phyloP scores from a whole-genome alignment of 306 rosid species.

The Sicyos baderoa region DNA sequence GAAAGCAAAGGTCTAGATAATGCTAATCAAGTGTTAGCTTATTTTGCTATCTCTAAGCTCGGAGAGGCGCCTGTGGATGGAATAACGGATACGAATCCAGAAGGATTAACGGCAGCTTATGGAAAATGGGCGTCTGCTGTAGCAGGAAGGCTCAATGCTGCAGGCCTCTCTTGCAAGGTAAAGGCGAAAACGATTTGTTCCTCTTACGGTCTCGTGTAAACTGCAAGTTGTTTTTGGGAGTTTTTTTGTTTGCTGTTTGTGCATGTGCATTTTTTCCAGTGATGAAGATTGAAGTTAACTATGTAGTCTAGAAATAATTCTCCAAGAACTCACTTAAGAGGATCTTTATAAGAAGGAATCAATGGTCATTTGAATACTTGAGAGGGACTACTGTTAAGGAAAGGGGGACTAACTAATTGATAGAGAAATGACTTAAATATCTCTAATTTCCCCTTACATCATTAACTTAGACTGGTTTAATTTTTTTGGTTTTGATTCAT shows the following conservation, averaged over 20 bases:
- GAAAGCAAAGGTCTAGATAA: constrained; percentile 64
- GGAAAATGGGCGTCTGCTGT: constrained; percentile 86
- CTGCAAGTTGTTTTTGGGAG: background rate
- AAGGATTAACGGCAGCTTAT: constrained; percentile 83
- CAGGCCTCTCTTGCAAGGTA: constrained; percentile 93
- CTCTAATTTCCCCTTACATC: too few species aligned
- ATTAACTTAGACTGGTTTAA: background rate
- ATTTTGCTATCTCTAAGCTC: constrained; percentile 82
- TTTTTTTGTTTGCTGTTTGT: background rate
- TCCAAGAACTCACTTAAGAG: too few species aligned
- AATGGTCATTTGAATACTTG: too few species aligned
- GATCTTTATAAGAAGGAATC: too few species aligned
- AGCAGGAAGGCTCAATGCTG: constrained; percentile 56
- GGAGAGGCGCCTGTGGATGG: constrained; percentile 87
- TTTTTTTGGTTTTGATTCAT: background rate
- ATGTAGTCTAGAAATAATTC: too few species aligned
- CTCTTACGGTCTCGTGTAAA: background rate
- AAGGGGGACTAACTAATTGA: too few species aligned
- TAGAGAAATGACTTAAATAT: too few species aligned
- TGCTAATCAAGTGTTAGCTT: constrained; percentile 74
- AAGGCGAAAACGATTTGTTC: background rate
- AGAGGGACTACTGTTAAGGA: too few species aligned
- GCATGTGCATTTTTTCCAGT: background rate
- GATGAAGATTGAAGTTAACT: background rate
- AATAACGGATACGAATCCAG: constrained; percentile 84